Base-by-base conservation (phyloP, 179 eudicot species). In the Beta lomatogona region DNA sequence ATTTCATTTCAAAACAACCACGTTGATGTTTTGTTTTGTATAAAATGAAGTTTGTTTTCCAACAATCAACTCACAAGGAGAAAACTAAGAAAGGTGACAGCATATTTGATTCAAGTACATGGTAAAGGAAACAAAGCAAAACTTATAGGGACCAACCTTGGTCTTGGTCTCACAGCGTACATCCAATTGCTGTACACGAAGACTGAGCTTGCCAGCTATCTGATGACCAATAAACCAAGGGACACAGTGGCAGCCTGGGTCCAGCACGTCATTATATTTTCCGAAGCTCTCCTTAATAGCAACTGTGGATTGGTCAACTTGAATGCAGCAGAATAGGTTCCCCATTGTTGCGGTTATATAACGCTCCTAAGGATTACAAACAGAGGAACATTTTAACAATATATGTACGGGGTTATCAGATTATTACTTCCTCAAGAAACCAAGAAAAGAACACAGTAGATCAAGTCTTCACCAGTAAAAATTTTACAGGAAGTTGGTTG, bases 81-180 rank as follows among this genome's bases (percentile, higher is more conserved):
- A 0, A 68, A 68, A 2, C 9, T 5, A 22, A 73, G 19, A 52
- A 53, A 15, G 16, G 21, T 21, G 22, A n/a, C 22, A 28, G 64
- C 63, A 28, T 71, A 6, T 3, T 53, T 72, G 46, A 54, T 25
- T 73, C 0, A 18, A 73, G 46, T 28, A 74, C 3, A 4, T 13
- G 5, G 10, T 28, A 19, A 25, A 45, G 9, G 57, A 65, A 44
- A 18, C 52, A 21, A 1, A 67, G 73, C 12, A 28, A 78, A 52
- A 19, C 22, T 13, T 22, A 21, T 0, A 5, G 63, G n/a, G 16
- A 45, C 46, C 10, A 45, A 88, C 90, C 90, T 88, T 85, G 41
- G 88, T 88, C 83, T 88, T 88, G 75, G 86, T 88, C 77, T 88
- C 90, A 65, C 90, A 88, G 50, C 79, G 81, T 55, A 88, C 86